A percentile compares a stretch with the other conserved stretches of the same genome.
Conservation (phyloP, 2,329 filamentous ascomycete species). For the Fonsecaea pedrosoi region DNA sequence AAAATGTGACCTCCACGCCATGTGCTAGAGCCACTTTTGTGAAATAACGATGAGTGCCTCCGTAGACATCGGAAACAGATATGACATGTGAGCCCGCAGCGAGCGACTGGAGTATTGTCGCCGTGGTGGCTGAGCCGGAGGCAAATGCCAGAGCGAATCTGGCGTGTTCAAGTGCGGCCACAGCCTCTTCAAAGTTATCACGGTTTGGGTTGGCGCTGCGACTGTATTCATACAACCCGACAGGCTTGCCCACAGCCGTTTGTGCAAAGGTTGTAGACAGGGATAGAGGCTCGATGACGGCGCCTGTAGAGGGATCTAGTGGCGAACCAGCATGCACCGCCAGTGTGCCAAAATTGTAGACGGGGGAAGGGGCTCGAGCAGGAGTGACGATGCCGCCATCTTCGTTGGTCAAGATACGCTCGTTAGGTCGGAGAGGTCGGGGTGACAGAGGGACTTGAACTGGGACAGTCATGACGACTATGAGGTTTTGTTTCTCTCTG, state of each 20-base stretch:
- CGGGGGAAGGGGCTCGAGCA: slow-evolving; percentile 73
- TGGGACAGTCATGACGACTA: slow-evolving; percentile 25
- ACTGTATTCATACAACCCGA: slow-evolving; percentile 92
- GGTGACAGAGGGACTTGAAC: slow-evolving; percentile 28
- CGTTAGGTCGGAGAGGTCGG: slow-evolving; percentile 36
- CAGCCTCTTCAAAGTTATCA: slow-evolving; percentile 88
- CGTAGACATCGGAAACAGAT: slow-evolving; percentile 96
- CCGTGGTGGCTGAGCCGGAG: slow-evolving; percentile 91
- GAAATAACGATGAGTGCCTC: slow-evolving; percentile 97
- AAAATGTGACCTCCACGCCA: slow-evolving; percentile 93
- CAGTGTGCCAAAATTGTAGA: slow-evolving; percentile 85
- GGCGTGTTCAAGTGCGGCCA: slow-evolving; percentile 91
- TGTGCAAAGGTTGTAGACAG: slow-evolving; percentile 98
- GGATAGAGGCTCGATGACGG: slow-evolving; percentile 96
- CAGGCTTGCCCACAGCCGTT: slow-evolving; percentile 80
- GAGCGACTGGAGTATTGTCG: slow-evolving; percentile 89
- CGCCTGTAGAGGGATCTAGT: slow-evolving; percentile 88
- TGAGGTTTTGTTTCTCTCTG: neutral
- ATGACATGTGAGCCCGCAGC: slow-evolving; percentile 91
- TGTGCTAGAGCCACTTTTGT: slow-evolving; percentile 96
- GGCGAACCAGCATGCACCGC: slow-evolving; percentile 93
- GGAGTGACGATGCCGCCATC: slow-evolving; percentile 73
- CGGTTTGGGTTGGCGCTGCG: slow-evolving; percentile 94
- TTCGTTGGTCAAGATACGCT: slow-evolving; percentile 43
- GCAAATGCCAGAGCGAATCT: slow-evolving; percentile 92